Conservation (phyloP, 495 filamentous ascomycete genomes). For the Xylaria sp. region DNA sequence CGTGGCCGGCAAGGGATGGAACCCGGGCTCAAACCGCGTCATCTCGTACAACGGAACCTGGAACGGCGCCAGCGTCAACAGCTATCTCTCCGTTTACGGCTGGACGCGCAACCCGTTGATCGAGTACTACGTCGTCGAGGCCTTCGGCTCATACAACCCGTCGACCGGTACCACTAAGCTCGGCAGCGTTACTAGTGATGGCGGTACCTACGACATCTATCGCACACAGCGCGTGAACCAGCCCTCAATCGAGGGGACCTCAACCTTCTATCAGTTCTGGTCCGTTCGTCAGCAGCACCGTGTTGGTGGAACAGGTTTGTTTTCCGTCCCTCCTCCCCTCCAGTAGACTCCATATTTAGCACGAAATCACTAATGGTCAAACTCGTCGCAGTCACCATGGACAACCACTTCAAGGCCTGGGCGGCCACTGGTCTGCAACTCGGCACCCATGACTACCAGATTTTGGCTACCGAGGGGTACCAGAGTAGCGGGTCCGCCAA, state of each 20-base stretch:
- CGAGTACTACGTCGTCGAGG: conserved; percentile 69
- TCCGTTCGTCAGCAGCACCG: conserved; percentile 58
- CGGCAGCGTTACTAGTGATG: conserved; percentile 65
- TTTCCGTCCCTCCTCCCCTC: not conserved
- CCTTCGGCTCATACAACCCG: conserved; percentile 64
- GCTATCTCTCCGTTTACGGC: conserved; percentile 65
- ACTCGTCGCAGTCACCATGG: conserved; percentile 43
- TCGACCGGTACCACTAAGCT: conserved; percentile 53
- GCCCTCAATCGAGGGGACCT: conserved; percentile 62
- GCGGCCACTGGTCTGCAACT: conserved; percentile 54
- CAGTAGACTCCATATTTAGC: not conserved
- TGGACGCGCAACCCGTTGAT: conserved; percentile 64
- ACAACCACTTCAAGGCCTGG: conserved; percentile 73
- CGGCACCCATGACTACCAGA: conserved; percentile 65
- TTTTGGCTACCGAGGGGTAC: conserved; percentile 64
- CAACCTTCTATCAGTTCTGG: conserved; percentile 66
- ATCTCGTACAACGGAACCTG: conserved; percentile 57
- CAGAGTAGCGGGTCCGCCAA: conserved; percentile 51
- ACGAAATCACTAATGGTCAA: not conserved
- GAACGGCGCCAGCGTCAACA: conserved; percentile 55
- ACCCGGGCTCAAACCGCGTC: conserved; percentile 55
- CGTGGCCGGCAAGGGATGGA: conserved; percentile 71
- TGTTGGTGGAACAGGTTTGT: conserved; percentile 51
- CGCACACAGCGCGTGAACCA: conserved; percentile 63
- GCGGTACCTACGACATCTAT: conserved; percentile 70